Base-by-base conservation (phyloP, 208 protist species). In the Wallacemonas sp. region DNA sequence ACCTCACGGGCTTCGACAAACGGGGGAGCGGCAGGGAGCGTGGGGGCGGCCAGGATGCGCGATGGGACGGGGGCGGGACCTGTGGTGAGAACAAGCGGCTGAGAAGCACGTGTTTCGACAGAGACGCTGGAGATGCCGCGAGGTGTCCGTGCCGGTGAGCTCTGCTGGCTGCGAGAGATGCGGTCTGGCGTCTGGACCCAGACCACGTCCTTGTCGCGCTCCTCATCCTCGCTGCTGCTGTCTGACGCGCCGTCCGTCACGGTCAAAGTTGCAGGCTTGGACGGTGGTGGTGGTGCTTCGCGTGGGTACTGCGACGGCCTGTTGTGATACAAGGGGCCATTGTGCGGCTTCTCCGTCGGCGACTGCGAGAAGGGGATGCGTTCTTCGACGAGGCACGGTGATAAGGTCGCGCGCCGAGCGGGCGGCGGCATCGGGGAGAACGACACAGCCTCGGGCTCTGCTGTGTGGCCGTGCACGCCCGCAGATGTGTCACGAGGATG, bases 171-270 rank as follows among this genome's bases (percentile, higher is more conserved):
- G 52, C 52, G 52, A 6, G n/a, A 43, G n/a, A 58, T 11, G 30
- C n/a, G 30, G n/a, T 58, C 52, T 14, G 52, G 52, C 9, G 52
- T 58, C 16, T 9, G 21, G 5, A 41, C 52, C 52, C 52, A 58
- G 29, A 58, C 52, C 6, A 58, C 52, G n/a, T 58, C 52, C 52
- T 58, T 58, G 32, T 58, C 52, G 8, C 52, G 26, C 30, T 58
- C 30, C 4, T 33, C 26, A 6, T 58, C 52, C 5, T 39, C 30
- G 14, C 52, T 41, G 52, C 16, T 58, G 52, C 30, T 58, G 52
- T 23, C 44, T 49, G 12, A 49, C 44, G 6, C 44, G 19, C 44
- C 36, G 36, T 6, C 36, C 36, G 36, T 41, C 14, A n/a, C n/a
- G n/a, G n/a, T n/a, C n/a, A n/a, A n/a, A n/a, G n/a, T n/a, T n/a